phyloP scores from a whole-genome alignment of 805 yeast species.

The Ogataea corticis region DNA sequence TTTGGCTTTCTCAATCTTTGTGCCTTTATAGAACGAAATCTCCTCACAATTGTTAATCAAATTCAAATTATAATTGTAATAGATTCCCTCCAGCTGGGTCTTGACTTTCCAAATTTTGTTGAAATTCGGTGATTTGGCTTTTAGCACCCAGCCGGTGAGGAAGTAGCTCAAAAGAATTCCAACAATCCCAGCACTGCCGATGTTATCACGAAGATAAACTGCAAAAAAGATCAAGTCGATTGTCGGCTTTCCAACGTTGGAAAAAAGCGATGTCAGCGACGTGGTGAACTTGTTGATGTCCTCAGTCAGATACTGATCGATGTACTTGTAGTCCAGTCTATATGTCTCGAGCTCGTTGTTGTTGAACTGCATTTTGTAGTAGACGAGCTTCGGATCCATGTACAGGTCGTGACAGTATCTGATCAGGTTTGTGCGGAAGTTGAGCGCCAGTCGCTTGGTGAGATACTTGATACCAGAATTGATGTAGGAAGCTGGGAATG shows the following conservation, averaged over 20 bases:
- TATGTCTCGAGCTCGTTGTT: conserved; percentile 35
- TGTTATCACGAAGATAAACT: conserved; percentile 75
- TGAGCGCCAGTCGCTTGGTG: conserved; percentile 72
- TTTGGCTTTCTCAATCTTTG: conserved; percentile 70
- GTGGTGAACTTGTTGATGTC: conserved; percentile 81
- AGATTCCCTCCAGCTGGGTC: conserved; percentile 84
- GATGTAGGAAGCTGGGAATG: conserved; percentile 90
- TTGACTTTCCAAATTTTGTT: conserved; percentile 72
- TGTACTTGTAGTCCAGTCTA: conserved; percentile 52
- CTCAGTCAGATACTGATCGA: conserved; percentile 84
- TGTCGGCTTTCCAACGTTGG: conserved; percentile 88
- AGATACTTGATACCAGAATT: conserved; percentile 85
- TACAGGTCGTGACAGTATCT: conserved; percentile 90
- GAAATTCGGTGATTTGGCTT: conserved; percentile 78
- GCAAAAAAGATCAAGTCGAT: conserved; percentile 85
- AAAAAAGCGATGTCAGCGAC: conserved; percentile 78
- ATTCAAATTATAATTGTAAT: conserved; percentile 81
- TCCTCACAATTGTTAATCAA: conserved; percentile 89
- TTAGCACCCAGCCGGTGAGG: conserved; percentile 72
- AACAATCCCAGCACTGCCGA: conserved; percentile 82
- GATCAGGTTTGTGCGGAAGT: conserved; percentile 79
- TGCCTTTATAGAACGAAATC: conserved; percentile 91
- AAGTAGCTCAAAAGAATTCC: conserved; percentile 84
- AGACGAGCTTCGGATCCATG: conserved; percentile 75
- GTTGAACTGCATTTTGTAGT: conserved; percentile 76